Conservation (phyloP, 2,329 filamentous ascomycete species). For the Trichoderma oligosporum region DNA sequence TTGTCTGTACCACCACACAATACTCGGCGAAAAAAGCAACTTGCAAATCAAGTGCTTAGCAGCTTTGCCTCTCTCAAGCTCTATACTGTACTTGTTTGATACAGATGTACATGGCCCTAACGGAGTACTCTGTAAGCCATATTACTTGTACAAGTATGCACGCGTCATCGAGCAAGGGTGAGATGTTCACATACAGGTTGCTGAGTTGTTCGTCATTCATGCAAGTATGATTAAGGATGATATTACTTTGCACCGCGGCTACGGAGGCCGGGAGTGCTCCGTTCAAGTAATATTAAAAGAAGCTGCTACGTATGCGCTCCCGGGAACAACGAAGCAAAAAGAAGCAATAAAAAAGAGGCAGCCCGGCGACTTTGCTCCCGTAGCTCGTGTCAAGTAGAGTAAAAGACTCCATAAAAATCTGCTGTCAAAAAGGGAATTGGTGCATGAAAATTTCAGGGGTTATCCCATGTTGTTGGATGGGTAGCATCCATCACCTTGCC, state of each 20-base stretch:
- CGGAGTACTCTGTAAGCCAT: background rate
- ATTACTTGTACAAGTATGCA: too few species aligned
- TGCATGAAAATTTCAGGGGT: constrained; percentile 1
- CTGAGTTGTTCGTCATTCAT: background rate
- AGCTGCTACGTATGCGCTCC: too few species aligned
- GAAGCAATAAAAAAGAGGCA: background rate
- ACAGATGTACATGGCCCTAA: too few species aligned
- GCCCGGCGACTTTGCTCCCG: background rate
- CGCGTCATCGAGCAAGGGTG: background rate
- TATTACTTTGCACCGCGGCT: too few species aligned
- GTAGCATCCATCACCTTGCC: constrained; percentile 6
- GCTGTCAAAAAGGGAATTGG: constrained; percentile 4
- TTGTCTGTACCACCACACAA: too few species aligned
- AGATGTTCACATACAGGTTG: background rate
- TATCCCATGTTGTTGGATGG: background rate
- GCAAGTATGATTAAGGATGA: background rate
- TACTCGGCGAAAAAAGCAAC: too few species aligned
- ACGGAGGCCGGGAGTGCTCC: too few species aligned
- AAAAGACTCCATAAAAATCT: constrained; percentile 2
- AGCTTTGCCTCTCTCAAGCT: too few species aligned
- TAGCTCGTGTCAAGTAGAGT: constrained; percentile 6
- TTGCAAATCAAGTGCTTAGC: too few species aligned
- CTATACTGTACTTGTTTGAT: too few species aligned
- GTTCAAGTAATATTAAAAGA: too few species aligned
- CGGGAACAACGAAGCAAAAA: background rate